A percentile compares a stretch with the other conserved stretches of the same genome.
phyloP scores from a whole-genome alignment of 164 flowering plant species.

The Umbilicus rupestris region DNA sequence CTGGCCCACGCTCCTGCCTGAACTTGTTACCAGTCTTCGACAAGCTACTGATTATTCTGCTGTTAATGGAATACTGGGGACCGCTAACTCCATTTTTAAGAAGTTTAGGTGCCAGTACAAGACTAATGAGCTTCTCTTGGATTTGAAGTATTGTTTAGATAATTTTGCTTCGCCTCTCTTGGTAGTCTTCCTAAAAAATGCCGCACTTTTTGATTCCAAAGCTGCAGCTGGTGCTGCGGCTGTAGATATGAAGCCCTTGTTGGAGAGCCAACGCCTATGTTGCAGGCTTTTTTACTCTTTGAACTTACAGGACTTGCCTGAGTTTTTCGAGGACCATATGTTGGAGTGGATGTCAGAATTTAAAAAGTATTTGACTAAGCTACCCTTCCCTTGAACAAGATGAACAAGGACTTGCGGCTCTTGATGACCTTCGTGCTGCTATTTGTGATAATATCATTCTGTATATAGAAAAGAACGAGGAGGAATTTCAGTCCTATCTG shows the following conservation, averaged over 20 bases:
- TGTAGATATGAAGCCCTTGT: slow-evolving; percentile 27
- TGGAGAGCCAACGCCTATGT: slow-evolving; percentile 83
- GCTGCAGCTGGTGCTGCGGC: slow-evolving; percentile 24
- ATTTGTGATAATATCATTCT: slow-evolving; percentile 86
- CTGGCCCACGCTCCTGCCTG: slow-evolving; percentile 75
- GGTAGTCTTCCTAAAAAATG: slow-evolving; percentile 52
- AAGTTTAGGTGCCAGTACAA: slow-evolving; percentile 67
- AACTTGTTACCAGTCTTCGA: slow-evolving; percentile 65
- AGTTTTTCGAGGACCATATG: slow-evolving; percentile 91
- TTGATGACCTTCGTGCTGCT: slow-evolving; percentile 73
- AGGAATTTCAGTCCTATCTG: slow-evolving; percentile 61
- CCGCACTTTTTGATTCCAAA: slow-evolving; percentile 35
- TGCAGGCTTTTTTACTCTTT: slow-evolving; percentile 76
- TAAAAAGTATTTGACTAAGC: slow-evolving; percentile 44
- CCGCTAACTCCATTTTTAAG: slow-evolving; percentile 76
- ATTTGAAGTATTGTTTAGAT: slow-evolving; percentile 78
- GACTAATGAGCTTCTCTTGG: slow-evolving; percentile 59
- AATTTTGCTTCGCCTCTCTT: slow-evolving; percentile 62
- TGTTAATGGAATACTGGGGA: slow-evolving; percentile 68
- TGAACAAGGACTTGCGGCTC: slow-evolving; percentile 45
- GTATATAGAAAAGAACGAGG: slow-evolving; percentile 89
- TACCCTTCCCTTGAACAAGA: slow-evolving; percentile 52
- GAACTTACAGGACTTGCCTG: slow-evolving; percentile 88
- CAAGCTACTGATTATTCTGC: slow-evolving; percentile 54
- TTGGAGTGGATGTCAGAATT: slow-evolving; percentile 85